Base-by-base conservation (phyloP, 2,329 filamentous ascomycete species). In the Arthrobotrys conoides region DNA sequence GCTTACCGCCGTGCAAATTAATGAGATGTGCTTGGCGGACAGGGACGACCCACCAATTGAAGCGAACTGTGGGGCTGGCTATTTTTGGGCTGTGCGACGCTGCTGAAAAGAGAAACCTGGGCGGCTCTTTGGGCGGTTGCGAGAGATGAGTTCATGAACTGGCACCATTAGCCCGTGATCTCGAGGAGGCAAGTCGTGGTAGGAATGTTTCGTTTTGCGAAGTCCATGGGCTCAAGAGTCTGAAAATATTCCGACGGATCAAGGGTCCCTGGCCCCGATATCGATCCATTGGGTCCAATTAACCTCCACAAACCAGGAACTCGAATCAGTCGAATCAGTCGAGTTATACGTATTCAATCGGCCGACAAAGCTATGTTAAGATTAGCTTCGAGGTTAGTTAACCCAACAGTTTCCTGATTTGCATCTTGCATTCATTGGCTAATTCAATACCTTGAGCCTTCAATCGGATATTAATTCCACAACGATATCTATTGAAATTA, bases 41-140 rank as follows among this genome's bases (percentile, higher is more conserved):
- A 33, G 51, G 61, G 70, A 38, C 24, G 12, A 18, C 51, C 63
- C 46, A 53, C 61, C 61, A 66, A 73, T 67, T 24, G 48, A 67
- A 73, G 63, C 51, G 57, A 63, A 73, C 9, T 8, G 41, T 59
- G 57, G 44, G 20, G 41, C 51, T 3, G 22, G 70, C 63, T 73
- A 73, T 73, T 73, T 73, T 73, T 73, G 70, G 70, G 44, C 33
- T 51, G 48, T 65, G 24, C 27, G 59, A 66, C n/a, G 36, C 48
- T 61, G 22, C 33, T 27, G 38, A 18, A 51, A 30, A 63, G 27
- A 71, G 27, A 30, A 9, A 72, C 36, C 57, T 44, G 41, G 51
- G 69, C 59, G 69, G 57, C 68, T 71, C 68, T 71, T 55, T 72
- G 69, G 57, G 69, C 69, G 69, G 59, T 59, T 72, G 55, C 53